These are phyloP conservation scores for Aspergillus thermomutatus DNA, from an alignment of 2,329 filamentous ascomycete genomes.

Conservation along the genomic window DNA sequence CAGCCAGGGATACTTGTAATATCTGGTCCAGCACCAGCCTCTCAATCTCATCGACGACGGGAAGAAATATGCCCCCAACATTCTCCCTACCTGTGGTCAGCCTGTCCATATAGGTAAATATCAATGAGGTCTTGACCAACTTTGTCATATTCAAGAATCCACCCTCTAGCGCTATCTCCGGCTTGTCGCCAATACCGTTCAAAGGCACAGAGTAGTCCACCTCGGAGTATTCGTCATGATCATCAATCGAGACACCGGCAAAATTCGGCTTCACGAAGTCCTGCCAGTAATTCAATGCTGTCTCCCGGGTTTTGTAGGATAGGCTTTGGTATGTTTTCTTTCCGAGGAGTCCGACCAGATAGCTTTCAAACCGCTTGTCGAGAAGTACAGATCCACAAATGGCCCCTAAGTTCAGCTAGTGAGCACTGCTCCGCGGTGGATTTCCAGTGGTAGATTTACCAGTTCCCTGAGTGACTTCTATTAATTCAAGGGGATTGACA, in stretches of 20 bases:
- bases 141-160: slow-evolving; percentile 15
- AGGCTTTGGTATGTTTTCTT: slow-evolving; percentile 25
- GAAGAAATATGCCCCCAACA: slow-evolving; percentile 26
- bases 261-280: slow-evolving; percentile 25
- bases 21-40: slow-evolving; percentile 23
- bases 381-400: slow-evolving; percentile 31
- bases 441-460: slow-evolving; percentile 10
- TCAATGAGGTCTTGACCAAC: slow-evolving; percentile 1
- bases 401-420: slow-evolving; percentile 15
- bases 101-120: background rate
- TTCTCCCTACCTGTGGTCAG: slow-evolving; percentile 14
- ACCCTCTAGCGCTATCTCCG: slow-evolving; percentile 16
- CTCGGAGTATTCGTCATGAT: slow-evolving; percentile 22
- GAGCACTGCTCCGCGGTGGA: background rate
- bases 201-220: slow-evolving; percentile 21
- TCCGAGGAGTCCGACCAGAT: slow-evolving; percentile 24
- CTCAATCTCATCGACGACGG: slow-evolving; percentile 23
- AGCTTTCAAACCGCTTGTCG: slow-evolving; percentile 25
- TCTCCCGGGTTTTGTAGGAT: slow-evolving; percentile 18
- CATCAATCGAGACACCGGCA: slow-evolving; percentile 8
- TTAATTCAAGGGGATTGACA: slow-evolving; percentile 21
- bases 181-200: slow-evolving; percentile 21
- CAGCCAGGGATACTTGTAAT: background rate
- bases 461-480: slow-evolving; percentile 26
- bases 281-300: slow-evolving; percentile 30